These are phyloP conservation scores for Pueraria montana DNA, from an alignment of 306 rosid species.

Conservation along the genomic window DNA sequence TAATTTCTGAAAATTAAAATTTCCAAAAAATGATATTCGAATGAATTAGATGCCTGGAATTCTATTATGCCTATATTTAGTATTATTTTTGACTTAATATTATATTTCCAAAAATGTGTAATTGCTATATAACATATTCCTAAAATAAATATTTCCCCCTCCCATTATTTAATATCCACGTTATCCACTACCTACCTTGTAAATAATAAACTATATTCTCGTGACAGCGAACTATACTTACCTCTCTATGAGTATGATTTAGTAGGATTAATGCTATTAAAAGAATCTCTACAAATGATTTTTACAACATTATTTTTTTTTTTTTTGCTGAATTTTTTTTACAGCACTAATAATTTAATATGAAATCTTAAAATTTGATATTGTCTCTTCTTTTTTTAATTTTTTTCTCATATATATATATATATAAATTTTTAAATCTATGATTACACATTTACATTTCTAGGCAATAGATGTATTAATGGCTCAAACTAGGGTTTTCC, in stretches of 20 bases:
- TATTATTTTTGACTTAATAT: not conserved
- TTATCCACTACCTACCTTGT: not conserved
- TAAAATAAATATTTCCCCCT: not conserved
- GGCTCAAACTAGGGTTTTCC: constrained; percentile 16
- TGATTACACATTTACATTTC: not conserved
- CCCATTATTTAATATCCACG: not conserved
- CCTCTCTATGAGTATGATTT: not conserved
- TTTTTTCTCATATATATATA: no score
- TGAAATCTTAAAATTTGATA: no score
- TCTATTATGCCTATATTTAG: not conserved
- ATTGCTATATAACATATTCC: not conserved
- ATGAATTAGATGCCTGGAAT: no score
- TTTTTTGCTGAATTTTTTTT: no score
- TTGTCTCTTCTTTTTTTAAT: no score
- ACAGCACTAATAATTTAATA: no score
- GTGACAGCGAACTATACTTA: constrained; percentile 2
- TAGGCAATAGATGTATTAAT: not conserved
- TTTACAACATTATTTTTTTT: not conserved
- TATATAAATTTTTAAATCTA: not conserved
- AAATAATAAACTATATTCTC: not conserved
- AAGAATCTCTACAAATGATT: not conserved
- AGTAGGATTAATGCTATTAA: not conserved
- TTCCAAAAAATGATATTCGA: not conserved
- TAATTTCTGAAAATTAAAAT: not conserved
- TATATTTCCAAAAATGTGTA: not conserved